Evolutionary conservation across 495 filamentous ascomycete species (phyloP).

Genomic region (Aspergillus indologenus): DNA sequence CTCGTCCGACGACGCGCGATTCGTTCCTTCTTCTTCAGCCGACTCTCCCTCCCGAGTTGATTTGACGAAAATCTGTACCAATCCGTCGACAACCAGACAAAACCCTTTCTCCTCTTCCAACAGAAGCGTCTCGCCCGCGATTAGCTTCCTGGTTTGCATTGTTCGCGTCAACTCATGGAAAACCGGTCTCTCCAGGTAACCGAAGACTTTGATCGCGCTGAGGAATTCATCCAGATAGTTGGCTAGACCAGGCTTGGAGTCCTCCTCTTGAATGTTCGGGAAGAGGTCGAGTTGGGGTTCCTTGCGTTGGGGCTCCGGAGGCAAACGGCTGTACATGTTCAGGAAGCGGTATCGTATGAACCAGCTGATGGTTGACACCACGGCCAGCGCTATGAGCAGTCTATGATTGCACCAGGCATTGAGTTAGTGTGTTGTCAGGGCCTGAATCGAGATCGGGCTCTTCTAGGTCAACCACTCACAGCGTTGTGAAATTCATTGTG

Average conservation of each 20-base stretch:
- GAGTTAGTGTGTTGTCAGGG: slow-evolving; percentile 1
- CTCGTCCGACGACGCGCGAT: slow-evolving; percentile 56
- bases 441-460: not conserved
- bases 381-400: slow-evolving; percentile 69
- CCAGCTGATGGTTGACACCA: slow-evolving; percentile 83
- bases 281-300: slow-evolving; percentile 94
- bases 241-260: slow-evolving; percentile 82
- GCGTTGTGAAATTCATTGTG: slow-evolving; percentile 96
- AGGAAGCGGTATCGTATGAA: slow-evolving; percentile 89
- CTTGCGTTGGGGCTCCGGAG: slow-evolving; percentile 91
- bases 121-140: slow-evolving; percentile 91
- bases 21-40: slow-evolving; percentile 22
- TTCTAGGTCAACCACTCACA: slow-evolving; percentile 51
- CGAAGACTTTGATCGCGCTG: slow-evolving; percentile 99
- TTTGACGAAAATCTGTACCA: slow-evolving; percentile 98
- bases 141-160: slow-evolving; percentile 95
- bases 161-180: slow-evolving; percentile 96
- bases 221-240: slow-evolving; percentile 98
- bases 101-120: slow-evolving; percentile 98
- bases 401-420: slow-evolving; percentile 38
- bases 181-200: slow-evolving; percentile 91
- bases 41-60: slow-evolving; percentile 61
- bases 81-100: slow-evolving; percentile 92
- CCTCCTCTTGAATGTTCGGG: slow-evolving; percentile 85
- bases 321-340: slow-evolving; percentile 91